A percentile compares a stretch with the other conserved stretches of the same genome.
phyloP scores from a whole-genome alignment of 1,284 basidiomycete species.

The Earliella scabrosa region DNA sequence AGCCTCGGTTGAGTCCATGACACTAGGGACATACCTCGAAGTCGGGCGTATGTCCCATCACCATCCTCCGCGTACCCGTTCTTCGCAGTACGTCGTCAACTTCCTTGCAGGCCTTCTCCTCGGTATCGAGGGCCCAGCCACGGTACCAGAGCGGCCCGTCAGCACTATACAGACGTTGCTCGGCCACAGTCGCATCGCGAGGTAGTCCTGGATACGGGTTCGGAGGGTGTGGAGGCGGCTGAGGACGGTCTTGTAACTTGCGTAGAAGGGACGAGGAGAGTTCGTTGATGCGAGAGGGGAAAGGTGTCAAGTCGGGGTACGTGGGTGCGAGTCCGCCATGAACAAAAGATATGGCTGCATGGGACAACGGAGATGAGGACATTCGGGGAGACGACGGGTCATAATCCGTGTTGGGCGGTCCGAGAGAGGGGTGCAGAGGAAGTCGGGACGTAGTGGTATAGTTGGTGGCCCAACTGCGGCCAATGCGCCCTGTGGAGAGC shows the following conservation, averaged over 20 bases:
- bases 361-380: constrained; percentile 56
- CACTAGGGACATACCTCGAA: constrained; percentile 57
- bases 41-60: constrained; percentile 95
- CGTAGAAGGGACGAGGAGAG: constrained; percentile 69
- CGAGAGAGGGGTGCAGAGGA: constrained; percentile 73
- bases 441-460: constrained; percentile 86
- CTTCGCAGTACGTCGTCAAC: constrained; percentile 72
- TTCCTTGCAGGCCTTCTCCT: constrained; percentile 68
- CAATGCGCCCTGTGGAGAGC: constrained; percentile 78
- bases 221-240: constrained; percentile 82
- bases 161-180: constrained; percentile 70
- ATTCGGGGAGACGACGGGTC: constrained; percentile 38
- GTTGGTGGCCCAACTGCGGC: constrained; percentile 83
- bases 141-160: constrained; percentile 92
- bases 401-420: constrained; percentile 73
- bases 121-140: constrained; percentile 81
- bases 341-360: constrained; percentile 83
- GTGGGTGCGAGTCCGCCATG: constrained; percentile 85
- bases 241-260: constrained; percentile 61
- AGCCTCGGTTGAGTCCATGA: too few species aligned
- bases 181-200: constrained; percentile 61
- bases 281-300: constrained; percentile 81
- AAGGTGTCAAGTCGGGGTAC: constrained; percentile 74
- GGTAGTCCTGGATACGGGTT: constrained; percentile 81
- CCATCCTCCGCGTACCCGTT: constrained; percentile 82